Conservation (phyloP, 257 asterid species). For the Scutellaria barbata region DNA sequence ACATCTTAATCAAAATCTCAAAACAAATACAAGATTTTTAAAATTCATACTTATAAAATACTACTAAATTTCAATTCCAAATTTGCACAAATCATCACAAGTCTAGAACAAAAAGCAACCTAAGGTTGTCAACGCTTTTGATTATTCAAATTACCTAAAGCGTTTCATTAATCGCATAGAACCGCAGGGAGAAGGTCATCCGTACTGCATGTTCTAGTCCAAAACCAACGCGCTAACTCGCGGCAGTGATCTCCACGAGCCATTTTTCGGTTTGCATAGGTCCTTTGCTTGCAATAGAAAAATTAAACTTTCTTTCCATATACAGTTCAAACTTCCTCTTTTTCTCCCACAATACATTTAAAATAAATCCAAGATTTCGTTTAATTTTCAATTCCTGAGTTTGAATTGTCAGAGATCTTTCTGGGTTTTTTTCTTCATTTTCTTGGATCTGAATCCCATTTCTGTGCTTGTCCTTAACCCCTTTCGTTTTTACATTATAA, state of each 20-base stretch:
- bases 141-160: no score
- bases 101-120: no score
- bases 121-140: no score
- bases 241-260: slow-evolving; percentile 31
- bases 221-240: slow-evolving; percentile 31
- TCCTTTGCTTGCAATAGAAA: slow-evolving; percentile 10
- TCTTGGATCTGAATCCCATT: slow-evolving; percentile 46
- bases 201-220: not conserved
- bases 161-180: not conserved
- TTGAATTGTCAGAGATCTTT: slow-evolving; percentile 45
- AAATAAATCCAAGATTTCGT: slow-evolving; percentile 27
- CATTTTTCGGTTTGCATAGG: slow-evolving; percentile 35
- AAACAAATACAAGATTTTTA: no score
- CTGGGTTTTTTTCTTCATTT: slow-evolving; percentile 12
- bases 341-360: slow-evolving; percentile 29
- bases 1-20: no score
- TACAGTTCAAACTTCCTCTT: slow-evolving; percentile 34
- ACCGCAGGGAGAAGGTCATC: not conserved
- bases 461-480: slow-evolving; percentile 29
- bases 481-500: not conserved
- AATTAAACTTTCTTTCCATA: not conserved
- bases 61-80: no score
- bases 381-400: slow-evolving; percentile 35
- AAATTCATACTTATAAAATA: no score
- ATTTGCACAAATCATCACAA: no score